Evolutionary conservation across 345 rosid species (phyloP).

Genomic region (Populus pruinosa): DNA sequence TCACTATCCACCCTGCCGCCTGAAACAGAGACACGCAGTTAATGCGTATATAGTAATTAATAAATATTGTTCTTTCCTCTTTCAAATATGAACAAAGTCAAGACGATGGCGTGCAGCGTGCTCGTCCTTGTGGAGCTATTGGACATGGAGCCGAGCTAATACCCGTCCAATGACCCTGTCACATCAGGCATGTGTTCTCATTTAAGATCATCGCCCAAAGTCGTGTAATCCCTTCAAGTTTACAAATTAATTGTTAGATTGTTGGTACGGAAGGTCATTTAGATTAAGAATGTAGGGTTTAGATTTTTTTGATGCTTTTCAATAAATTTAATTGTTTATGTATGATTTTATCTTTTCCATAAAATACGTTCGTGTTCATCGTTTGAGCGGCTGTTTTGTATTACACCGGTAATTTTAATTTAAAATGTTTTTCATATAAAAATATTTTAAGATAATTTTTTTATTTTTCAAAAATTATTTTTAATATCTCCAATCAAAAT

Average conservation of each 20-base stretch:
- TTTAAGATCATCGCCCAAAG: not conserved
- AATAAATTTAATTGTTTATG: too few relatives aligned
- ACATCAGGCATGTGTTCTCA: slow-evolving; percentile 2
- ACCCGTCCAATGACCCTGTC: not conserved
- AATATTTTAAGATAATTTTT: too few relatives aligned
- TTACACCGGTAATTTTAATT: too few relatives aligned
- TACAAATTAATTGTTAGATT: not conserved
- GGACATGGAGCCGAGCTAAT: not conserved
- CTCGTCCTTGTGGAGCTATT: not conserved
- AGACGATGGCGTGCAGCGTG: not conserved
- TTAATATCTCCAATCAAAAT: too few relatives aligned
- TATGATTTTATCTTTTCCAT: too few relatives aligned
- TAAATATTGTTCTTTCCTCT: not conserved
- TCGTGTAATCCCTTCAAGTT: not conserved
- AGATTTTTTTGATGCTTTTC: too few relatives aligned
- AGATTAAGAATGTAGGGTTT: too few relatives aligned
- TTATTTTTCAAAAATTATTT: too few relatives aligned
- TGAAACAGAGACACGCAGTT: not conserved
- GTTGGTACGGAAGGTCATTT: not conserved
- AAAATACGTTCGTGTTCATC: too few relatives aligned
- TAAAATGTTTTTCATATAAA: too few relatives aligned
- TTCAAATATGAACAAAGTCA: not conserved
- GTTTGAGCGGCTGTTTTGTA: too few relatives aligned
- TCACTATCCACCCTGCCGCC: too few relatives aligned
- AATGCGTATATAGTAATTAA: not conserved